phyloP scores from a whole-genome alignment of 306 rosid genomes.

The Herpetospermum pedunculosum region DNA sequence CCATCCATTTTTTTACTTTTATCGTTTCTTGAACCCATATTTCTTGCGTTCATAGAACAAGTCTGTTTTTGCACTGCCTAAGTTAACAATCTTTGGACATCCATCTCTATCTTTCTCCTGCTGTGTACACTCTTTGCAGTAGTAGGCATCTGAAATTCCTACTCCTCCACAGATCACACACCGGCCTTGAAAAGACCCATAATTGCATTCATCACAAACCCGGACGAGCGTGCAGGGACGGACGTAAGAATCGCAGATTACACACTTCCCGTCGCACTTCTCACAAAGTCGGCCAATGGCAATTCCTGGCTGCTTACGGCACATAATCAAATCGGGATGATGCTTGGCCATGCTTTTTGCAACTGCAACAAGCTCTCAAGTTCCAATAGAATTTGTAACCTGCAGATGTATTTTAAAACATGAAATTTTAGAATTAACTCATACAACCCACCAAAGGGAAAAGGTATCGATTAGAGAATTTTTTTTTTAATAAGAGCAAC shows the following conservation, averaged over 20 bases:
- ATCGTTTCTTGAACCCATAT: constrained; percentile 88
- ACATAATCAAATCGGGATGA: constrained; percentile 76
- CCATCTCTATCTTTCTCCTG: constrained; percentile 94
- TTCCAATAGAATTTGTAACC: not conserved
- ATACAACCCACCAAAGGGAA: not conserved
- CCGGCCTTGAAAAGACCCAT: constrained; percentile 21
- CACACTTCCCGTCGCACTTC: constrained; percentile 71
- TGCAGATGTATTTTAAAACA: not conserved
- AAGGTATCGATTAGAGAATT: too few species aligned
- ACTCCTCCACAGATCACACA: constrained; percentile 91
- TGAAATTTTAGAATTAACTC: not conserved
- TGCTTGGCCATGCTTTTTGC: constrained; percentile 63
- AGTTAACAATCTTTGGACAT: constrained; percentile 83
- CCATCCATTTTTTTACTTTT: constrained; percentile 24
- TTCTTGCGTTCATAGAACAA: constrained; percentile 79
- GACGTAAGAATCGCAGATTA: constrained; percentile 63
- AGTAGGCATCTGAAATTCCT: constrained; percentile 88
- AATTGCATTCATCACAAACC: constrained; percentile 32
- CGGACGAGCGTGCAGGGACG: constrained; percentile 89
- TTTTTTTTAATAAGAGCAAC: too few species aligned
- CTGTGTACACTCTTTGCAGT: constrained; percentile 95
- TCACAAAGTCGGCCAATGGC: constrained; percentile 64
- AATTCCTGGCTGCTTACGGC: constrained; percentile 78
- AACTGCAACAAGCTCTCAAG: not conserved
- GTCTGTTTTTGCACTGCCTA: constrained; percentile 84